Base-by-base conservation (phyloP, 2,329 filamentous ascomycete genomes). In the Hyphodiscus sp. region DNA sequence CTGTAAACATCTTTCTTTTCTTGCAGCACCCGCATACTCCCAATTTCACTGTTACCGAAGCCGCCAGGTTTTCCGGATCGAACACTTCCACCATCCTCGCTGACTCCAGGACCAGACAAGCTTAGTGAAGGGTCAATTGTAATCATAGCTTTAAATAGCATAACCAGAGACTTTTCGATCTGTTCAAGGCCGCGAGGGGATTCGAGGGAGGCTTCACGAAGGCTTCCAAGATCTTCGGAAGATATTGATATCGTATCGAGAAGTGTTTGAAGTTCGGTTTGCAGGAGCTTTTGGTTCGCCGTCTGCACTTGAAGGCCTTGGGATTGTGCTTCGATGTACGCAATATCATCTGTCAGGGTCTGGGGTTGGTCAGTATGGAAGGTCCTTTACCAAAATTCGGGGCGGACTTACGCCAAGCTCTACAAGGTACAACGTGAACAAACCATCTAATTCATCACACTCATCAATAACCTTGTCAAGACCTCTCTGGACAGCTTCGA, bases 291-390 rank as follows among this genome's bases (percentile, higher is more conserved):
- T 69, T 99, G 94, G 64, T 99, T 99, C 42, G 94, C 90, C 19
- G 92, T 92, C 71, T 97, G 94, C 7, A 99, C 92, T 66, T 99
- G 94, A 46, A 99, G 75, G 75, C 94, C 94, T 72, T 99, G 92
- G 7, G 90, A 91, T 70, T 99, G 94, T 1, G 94, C 91, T 73
- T 99, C 94, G 60, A 99, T 97, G 68, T 95, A 97, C 2, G 91
- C 86, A 63, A 99, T 95, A 64, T 99, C 94, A 48, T 97, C 92
- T 53, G 91, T 91, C 29, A 99, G 78, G 47, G 91, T 97, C 87
- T 95, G 65, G 20, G 49, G 45, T 13, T 44, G 55, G 33, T 67
- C 50, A 67, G 62, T 44, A 49, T 45, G 11, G 41, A 38, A 20
- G 41, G 23, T 56, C 19, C 19, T 38, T 50, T 51, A 69, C 57